phyloP scores from a whole-genome alignment of 2,329 filamentous ascomycete genomes.

The Aureobasidium uvarum region DNA sequence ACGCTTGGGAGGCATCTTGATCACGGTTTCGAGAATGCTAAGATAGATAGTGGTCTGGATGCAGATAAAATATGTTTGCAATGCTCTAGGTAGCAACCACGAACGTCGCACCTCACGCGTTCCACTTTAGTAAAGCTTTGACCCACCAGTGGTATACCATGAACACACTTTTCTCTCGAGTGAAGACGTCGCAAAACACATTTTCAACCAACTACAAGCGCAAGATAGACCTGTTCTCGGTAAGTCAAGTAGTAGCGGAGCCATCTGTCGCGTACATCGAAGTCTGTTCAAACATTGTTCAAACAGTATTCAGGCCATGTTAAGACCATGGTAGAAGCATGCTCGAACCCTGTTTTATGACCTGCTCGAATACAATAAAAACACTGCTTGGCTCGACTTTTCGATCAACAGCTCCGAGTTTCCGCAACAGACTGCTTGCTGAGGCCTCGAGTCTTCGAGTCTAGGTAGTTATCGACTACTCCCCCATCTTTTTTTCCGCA shows the following conservation, averaged over 20 bases:
- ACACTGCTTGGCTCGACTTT: background rate
- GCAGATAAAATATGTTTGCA: background rate
- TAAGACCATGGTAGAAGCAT: background rate
- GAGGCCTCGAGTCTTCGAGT: background rate
- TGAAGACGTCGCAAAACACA: background rate
- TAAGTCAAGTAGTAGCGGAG: background rate
- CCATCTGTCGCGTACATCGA: background rate
- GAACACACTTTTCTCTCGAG: background rate
- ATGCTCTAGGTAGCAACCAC: slow-evolving; percentile 1
- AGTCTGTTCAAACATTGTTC: background rate
- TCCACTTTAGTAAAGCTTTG: slow-evolving; percentile 8
- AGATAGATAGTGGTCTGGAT: background rate
- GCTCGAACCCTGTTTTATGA: background rate
- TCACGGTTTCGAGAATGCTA: background rate
- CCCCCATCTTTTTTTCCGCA: background rate
- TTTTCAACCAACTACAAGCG: background rate
- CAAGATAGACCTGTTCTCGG: background rate
- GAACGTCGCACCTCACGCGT: background rate
- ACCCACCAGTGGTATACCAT: slow-evolving; percentile 3
- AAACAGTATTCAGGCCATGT: background rate
- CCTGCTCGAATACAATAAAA: background rate
- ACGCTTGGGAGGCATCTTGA: slow-evolving; percentile 9
- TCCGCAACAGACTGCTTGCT: background rate
- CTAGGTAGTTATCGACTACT: background rate
- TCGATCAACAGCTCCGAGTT: background rate